Evolutionary conservation across 108 stramenopile genomes (phyloP), one percentile per base, ranked within the genome.

Genomic region (Cafeteria roenbergensis): DNA sequence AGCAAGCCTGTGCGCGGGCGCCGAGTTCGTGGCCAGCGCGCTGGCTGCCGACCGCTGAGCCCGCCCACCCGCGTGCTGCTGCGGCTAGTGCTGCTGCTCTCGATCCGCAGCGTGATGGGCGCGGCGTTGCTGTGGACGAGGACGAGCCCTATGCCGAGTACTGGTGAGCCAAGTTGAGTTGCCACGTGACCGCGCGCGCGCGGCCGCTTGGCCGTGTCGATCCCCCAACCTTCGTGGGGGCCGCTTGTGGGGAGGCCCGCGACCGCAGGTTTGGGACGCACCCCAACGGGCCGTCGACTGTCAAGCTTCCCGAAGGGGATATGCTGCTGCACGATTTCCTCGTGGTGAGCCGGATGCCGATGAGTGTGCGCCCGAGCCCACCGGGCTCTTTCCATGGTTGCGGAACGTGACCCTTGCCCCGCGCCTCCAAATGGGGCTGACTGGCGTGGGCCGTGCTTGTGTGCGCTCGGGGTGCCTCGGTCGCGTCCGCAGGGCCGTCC

Each of bases 251-350:
- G n/a, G n/a, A n/a, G n/a, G n/a, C n/a, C n/a, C n/a, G n/a, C n/a
- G n/a, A 24, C 59, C 37, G 34, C 9, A 61, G 59, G 82, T 77
- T 83, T 70, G 82, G 82, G 27, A 83, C 82, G 35, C 82, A 83
- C 61, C 82, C 80, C n/a, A 80, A 75, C 36, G 81, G 82, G 1
- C 79, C 80, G 17, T 53, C 76, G 37, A 68, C 59, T 0, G 72
- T 80, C 4, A 57, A 63, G 35, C 58, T 32, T 0, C 72, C 64
- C 22, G 30, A 67, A 3, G 58, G 57, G 25, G 8, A 55, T 12
- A 51, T 57, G 31, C 26, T 29, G 17, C 52, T 69, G 20, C 8
- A 22, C 21, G 68, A 64, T 0, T 64, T 34, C 51, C 63, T 69
- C 25, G 30, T 42, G 34, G 62, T 8, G 9, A 64, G 26, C 66